These are phyloP conservation scores for Echinosphaeria canescens DNA, from an alignment of 2,329 filamentous ascomycete species.

Conservation along the genomic window DNA sequence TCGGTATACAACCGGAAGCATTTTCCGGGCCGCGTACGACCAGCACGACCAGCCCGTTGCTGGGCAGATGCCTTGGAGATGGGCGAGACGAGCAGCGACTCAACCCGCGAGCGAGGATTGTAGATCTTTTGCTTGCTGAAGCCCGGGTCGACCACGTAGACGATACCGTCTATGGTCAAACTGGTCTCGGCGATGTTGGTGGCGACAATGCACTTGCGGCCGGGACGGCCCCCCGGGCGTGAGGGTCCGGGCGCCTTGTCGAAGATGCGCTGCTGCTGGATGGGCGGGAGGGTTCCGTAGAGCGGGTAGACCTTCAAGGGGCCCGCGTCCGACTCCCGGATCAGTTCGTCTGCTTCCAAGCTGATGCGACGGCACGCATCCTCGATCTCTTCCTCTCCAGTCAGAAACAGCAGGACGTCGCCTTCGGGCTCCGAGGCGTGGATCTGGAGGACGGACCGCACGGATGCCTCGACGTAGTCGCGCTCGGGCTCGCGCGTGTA, in stretches of 20 bases:
- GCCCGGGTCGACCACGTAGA: constrained; percentile 96
- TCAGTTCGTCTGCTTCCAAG: constrained; percentile 79
- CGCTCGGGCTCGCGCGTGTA: constrained; percentile 93
- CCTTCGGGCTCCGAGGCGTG: constrained; percentile 84
- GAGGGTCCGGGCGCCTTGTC: constrained; percentile 61
- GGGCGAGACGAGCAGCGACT: constrained; percentile 90
- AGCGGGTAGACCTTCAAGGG: constrained; percentile 81
- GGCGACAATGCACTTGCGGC: constrained; percentile 83
- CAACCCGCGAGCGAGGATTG: constrained; percentile 88
- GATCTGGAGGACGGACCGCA: constrained; percentile 90
- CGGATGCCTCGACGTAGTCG: constrained; percentile 90
- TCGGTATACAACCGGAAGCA: constrained; percentile 97
- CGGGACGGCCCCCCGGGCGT: constrained; percentile 58
- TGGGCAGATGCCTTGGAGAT: constrained; percentile 97
- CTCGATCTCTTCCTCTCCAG: constrained; percentile 96
- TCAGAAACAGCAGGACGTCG: constrained; percentile 86
- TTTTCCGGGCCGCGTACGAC: constrained; percentile 95
- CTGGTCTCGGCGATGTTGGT: constrained; percentile 98
- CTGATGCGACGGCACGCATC: constrained; percentile 84
- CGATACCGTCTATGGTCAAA: constrained; percentile 95
- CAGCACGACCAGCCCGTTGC: constrained; percentile 94
- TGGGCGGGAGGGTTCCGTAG: constrained; percentile 80
- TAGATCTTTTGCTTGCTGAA: constrained; percentile 99
- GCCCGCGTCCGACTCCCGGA: constrained; percentile 75
- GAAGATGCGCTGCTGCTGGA: constrained; percentile 91